These are phyloP conservation scores for Macrophomina phaseolina DNA, from an alignment of 2,329 filamentous ascomycete genomes.

Conservation along the genomic window DNA sequence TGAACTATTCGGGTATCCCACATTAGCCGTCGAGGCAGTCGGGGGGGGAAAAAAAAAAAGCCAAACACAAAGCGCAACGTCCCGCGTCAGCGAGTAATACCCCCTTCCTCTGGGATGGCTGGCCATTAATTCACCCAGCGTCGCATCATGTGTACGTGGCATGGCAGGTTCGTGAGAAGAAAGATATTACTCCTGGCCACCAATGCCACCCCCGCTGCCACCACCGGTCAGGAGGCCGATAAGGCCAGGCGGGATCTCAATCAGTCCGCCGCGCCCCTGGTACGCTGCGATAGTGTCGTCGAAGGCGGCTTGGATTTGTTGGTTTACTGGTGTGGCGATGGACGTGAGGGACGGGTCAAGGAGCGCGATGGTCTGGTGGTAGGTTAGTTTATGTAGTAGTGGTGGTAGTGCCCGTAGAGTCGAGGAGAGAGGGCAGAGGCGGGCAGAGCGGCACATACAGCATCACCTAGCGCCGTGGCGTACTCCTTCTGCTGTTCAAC, in stretches of 20 bases:
- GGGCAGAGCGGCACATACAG: neutral
- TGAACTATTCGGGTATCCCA: neutral
- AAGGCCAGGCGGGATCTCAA: neutral
- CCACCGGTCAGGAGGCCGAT: neutral
- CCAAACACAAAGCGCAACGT: neutral
- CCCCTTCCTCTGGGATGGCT: neutral
- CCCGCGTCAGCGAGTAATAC: neutral
- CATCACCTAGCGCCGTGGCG: slow-evolving; percentile 3
- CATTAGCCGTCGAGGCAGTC: neutral
- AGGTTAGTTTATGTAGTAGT: neutral
- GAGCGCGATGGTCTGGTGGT: neutral
- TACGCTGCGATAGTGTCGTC: neutral
- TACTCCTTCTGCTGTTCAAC: neutral
- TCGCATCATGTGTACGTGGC: neutral
- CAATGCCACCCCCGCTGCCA: neutral
- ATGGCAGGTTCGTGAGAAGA: neutral
- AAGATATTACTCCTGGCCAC: neutral
- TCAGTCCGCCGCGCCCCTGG: neutral
- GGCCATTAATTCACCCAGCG: neutral
- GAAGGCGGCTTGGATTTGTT: slow-evolving; percentile 10
- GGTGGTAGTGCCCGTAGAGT: neutral
- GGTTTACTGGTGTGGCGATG: neutral
- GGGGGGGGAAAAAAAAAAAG: no score
- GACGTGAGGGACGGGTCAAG: slow-evolving; percentile 5
- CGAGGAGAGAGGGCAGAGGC: neutral